Conservation (phyloP, 73 alveolate species). For the Blepharisma japonicum region DNA sequence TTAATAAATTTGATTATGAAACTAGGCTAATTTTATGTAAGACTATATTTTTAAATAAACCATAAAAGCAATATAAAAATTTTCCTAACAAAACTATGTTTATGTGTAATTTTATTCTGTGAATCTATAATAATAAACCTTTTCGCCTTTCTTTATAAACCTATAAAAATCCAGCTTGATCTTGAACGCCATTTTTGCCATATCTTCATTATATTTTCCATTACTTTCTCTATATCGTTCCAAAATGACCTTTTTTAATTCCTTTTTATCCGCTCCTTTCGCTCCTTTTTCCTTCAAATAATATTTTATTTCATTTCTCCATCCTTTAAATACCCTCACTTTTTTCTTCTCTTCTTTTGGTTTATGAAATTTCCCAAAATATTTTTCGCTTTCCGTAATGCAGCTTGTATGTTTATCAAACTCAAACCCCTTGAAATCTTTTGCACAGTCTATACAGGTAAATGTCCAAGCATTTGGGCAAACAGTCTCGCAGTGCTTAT, state of each 20-base stretch:
- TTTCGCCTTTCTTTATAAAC: slow-evolving; percentile 3
- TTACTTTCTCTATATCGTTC: neutral
- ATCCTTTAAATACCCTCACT: slow-evolving; percentile 24
- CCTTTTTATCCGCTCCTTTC: slow-evolving; percentile 26
- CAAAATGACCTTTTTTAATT: slow-evolving; percentile 9
- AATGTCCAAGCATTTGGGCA: slow-evolving; percentile 75
- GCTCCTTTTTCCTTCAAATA: neutral
- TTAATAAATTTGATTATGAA: neutral
- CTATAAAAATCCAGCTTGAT: slow-evolving; percentile 2
- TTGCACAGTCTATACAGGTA: slow-evolving; percentile 79
- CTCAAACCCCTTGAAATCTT: slow-evolving; percentile 74
- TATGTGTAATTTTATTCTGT: too few species aligned
- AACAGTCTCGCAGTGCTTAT: slow-evolving; percentile 67
- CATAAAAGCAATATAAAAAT: too few species aligned
- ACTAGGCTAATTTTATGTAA: too few species aligned
- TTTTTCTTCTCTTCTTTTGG: slow-evolving; percentile 26
- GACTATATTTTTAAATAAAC: too few species aligned
- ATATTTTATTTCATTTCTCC: slow-evolving; percentile 18
- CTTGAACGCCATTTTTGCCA: neutral
- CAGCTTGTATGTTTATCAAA: slow-evolving; percentile 79
- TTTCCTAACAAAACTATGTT: too few species aligned
- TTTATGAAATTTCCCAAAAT: slow-evolving; percentile 53
- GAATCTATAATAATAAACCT: slow-evolving; percentile 20
- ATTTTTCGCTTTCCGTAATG: slow-evolving; percentile 78
- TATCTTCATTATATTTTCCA: slow-evolving; percentile 8